These are phyloP conservation scores for Leccinum solheimii DNA, from an alignment of 1,284 basidiomycete species.

Conservation along the genomic window DNA sequence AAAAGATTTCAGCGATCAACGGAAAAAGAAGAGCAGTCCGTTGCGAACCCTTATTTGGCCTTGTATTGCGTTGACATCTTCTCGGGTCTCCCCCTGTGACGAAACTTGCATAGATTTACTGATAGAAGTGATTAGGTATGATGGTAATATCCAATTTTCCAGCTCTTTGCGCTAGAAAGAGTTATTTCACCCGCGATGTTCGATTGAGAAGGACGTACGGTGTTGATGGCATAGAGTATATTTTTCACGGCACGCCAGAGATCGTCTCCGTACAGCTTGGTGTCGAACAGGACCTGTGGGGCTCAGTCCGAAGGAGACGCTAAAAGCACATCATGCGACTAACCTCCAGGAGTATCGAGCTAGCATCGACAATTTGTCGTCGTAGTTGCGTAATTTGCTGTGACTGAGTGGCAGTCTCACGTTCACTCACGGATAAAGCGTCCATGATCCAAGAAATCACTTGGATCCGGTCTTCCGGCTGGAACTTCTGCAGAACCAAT, in stretches of 20 bases:
- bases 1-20: conserved; percentile 47
- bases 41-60: conserved; percentile 67
- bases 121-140: conserved; percentile 43
- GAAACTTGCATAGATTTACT: conserved; percentile 39
- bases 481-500: conserved; percentile 46
- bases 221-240: conserved; percentile 42
- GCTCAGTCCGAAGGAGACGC: conserved; percentile 5
- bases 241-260: conserved; percentile 41
- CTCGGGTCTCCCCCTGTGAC: conserved; percentile 27
- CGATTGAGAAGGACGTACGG: conserved; percentile 39
- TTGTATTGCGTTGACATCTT: conserved; percentile 43
- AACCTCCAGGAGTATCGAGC: conserved; percentile 52
- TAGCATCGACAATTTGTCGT: conserved; percentile 48
- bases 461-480: conserved; percentile 42
- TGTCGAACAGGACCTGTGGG: conserved; percentile 38
- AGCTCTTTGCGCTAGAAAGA: conserved; percentile 44
- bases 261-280: conserved; percentile 32
- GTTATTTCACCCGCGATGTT: conserved; percentile 14
- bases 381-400: conserved; percentile 35
- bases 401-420: conserved; percentile 18
- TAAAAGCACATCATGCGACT: conserved; percentile 11
- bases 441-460: conserved; percentile 47
- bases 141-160: conserved; percentile 47
- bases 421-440: conserved; percentile 36
- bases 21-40: conserved; percentile 48